Base-by-base conservation (phyloP, 1,139 yeast species). In the Blastobotrys petasosporus region DNA sequence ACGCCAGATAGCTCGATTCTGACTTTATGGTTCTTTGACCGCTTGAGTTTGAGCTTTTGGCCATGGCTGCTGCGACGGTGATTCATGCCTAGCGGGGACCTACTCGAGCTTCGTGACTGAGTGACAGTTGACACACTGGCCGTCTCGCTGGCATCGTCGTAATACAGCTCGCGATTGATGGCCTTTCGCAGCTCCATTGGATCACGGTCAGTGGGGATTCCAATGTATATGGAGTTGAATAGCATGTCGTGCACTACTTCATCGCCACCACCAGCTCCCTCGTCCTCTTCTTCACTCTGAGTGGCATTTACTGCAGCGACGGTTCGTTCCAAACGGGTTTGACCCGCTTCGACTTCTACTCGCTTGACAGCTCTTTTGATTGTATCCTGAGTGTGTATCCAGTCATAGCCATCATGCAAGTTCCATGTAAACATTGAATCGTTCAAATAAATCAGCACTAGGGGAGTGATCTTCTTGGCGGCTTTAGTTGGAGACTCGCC, bases 331-430 rank as follows among this genome's bases (percentile, higher is more conserved):
- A 20, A 31, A 40, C 55, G 55, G 28, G 63, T 62, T 41, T 67
- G 70, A 10, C 52, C 56, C 0, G 76, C 80, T 44, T 69, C 73
- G 10, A 65, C 68, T 54, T 82, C 86, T 11, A 85, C 77, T 32
- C 75, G 66, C 46, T 73, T 74, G 0, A 90, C 82, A 0, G 86
- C 85, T 5, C 73, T 75, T 17, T 74, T 69, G 25, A 92, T 82
- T 0, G 79, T 73, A 36, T 71, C 73, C 51, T 95, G 72, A 0
- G 97, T 87, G 41, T 78, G 79, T 48, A 76, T 76, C 95, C 97
- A 88, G 61, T 92, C 98, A 59, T 82, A 92, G 0, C 99, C 99
- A 67, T 92, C 98, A 61, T 77, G 80, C 35, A 92, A 65, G 49
- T 76, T 79, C 50, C 92, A 66, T 3, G 64, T 64, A 0, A 73